Evolutionary conservation across 1,284 basidiomycete genomes (phyloP).

Genomic region (Puccinia triticina): DNA sequence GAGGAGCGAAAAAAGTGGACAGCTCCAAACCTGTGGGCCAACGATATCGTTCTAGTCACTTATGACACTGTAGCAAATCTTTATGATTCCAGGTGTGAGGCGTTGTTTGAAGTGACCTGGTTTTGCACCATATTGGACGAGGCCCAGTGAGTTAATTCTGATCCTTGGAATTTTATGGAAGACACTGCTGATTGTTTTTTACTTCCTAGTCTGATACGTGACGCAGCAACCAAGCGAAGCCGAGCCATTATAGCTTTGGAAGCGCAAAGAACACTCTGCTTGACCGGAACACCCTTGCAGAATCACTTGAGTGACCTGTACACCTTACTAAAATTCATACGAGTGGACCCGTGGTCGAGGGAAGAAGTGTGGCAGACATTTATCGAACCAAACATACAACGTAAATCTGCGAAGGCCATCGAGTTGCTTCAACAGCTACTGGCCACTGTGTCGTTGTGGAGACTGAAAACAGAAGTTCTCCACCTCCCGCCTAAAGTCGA

Average conservation of each 20-base stretch:
- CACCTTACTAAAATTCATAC: neutral
- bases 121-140: constrained; percentile 17
- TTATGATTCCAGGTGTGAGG: constrained; percentile 4
- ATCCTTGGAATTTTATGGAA: neutral
- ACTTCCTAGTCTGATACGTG: neutral
- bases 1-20: constrained; percentile 3
- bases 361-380: neutral
- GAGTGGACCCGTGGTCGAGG: neutral
- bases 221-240: neutral
- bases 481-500: neutral
- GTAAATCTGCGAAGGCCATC: neutral
- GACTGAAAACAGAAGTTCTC: neutral
- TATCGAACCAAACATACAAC: neutral
- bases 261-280: neutral
- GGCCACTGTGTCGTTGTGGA: neutral
- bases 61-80: neutral
- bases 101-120: neutral
- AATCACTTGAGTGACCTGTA: constrained; percentile 19
- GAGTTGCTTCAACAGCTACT: neutral
- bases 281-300: constrained; percentile 1
- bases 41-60: constrained; percentile 7
- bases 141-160: neutral
- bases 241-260: constrained; percentile 7
- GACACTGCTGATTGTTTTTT: neutral
- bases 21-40: neutral